Percentiles rank a stretch among this genome's conserved stretches.
Evolutionary conservation across 257 asterid species (phyloP).

Genomic region (Solanum chmielewskii): DNA sequence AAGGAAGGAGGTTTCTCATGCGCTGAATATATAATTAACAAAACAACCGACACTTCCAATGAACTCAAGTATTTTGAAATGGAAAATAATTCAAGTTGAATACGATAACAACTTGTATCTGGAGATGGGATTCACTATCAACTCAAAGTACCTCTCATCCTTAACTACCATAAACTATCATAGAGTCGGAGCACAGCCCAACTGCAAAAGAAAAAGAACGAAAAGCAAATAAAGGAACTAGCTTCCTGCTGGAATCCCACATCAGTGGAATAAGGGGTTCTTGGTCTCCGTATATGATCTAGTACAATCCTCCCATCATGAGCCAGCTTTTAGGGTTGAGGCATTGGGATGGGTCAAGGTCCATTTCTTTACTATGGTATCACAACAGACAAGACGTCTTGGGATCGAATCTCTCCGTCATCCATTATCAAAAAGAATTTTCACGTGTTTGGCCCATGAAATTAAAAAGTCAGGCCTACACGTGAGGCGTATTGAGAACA

Average conservation of each 20-base stretch:
- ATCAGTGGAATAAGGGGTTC: background rate
- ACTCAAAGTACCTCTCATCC: background rate
- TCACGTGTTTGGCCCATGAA: background rate
- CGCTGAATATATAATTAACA: background rate
- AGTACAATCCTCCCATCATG: background rate
- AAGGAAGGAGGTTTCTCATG: background rate
- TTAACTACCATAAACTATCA: background rate
- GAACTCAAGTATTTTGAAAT: background rate
- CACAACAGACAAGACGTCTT: background rate
- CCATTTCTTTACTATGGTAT: background rate
- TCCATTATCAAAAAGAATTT: background rate
- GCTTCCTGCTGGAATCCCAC: background rate
- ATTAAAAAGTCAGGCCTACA: background rate
- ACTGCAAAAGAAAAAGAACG: background rate
- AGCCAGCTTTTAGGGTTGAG: background rate
- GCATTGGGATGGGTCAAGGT: background rate
- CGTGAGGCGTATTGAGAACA: background rate
- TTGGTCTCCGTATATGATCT: background rate
- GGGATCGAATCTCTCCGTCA: background rate
- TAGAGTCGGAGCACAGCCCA: background rate
- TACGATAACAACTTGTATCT: background rate
- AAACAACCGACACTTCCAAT: background rate
- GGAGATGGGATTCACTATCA: background rate
- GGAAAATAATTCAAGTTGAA: background rate
- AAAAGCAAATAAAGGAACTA: background rate